phyloP scores from a whole-genome alignment of 129 eudicot species.

The Chrysanthemum makinoi region DNA sequence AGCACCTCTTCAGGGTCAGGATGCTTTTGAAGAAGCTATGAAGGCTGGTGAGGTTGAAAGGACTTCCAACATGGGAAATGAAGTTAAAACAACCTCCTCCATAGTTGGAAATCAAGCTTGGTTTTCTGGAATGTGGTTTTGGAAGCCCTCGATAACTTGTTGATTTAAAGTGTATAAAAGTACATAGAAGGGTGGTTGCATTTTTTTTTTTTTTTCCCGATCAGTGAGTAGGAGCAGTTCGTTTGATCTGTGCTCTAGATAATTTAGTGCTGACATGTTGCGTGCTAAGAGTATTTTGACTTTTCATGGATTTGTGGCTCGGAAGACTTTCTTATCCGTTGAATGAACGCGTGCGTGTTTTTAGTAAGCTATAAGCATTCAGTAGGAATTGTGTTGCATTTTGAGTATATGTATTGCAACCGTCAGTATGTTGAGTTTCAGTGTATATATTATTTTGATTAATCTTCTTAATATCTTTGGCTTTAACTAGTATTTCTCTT shows the following conservation, averaged over 20 bases:
- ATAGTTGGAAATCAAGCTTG: constrained; percentile 44
- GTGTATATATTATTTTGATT: no score
- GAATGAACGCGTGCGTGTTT: neutral
- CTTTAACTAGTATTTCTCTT: no score
- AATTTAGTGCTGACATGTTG: neutral
- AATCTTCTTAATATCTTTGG: no score
- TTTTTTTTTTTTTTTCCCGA: neutral
- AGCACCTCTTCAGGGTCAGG: constrained; percentile 29
- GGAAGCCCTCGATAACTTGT: constrained; percentile 52
- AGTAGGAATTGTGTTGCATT: neutral
- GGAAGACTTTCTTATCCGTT: neutral
- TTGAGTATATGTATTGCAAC: neutral
- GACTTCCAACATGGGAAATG: constrained; percentile 5
- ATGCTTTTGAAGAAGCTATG: constrained; percentile 1
- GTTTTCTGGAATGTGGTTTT: constrained; percentile 49
- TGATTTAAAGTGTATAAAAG: constrained; percentile 24
- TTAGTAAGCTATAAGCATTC: no score
- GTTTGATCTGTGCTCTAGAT: neutral
- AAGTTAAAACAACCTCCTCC: constrained; percentile 37
- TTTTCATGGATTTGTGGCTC: neutral
- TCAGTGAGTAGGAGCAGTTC: neutral
- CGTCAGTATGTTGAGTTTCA: no score
- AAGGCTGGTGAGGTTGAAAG: constrained; percentile 19
- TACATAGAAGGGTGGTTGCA: constrained; percentile 16
- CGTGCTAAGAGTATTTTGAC: constrained; percentile 8